phyloP scores from a whole-genome alignment of 345 rosid genomes.

The Eucalyptus sp. region DNA sequence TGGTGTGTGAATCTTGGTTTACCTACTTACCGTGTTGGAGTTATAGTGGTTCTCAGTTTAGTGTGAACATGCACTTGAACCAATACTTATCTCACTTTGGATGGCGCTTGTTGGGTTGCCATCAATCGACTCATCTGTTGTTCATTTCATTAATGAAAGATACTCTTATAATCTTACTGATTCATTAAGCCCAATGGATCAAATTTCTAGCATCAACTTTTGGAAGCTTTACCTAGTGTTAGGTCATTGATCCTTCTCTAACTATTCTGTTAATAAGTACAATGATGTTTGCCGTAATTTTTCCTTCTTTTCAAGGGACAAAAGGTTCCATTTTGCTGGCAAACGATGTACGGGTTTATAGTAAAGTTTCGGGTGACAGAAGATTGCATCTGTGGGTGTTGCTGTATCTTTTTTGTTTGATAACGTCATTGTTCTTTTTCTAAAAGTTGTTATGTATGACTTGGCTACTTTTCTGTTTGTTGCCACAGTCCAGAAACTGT shows the following conservation, averaged over 20 bases:
- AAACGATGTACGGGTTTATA: not conserved
- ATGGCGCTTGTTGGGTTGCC: not conserved
- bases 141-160: not conserved
- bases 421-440: not conserved
- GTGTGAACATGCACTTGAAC: not conserved
- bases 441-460: not conserved
- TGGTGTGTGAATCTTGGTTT: not conserved
- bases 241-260: not conserved
- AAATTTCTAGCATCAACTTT: not conserved
- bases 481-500: conserved; percentile 75
- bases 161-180: not conserved
- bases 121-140: not conserved
- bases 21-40: not conserved
- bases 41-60: not conserved
- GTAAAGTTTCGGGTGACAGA: not conserved
- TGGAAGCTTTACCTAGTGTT: not conserved
- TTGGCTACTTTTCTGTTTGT: not conserved
- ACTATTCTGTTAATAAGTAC: not conserved
- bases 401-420: not conserved
- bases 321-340: not conserved
- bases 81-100: not conserved
- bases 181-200: not conserved
- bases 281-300: not conserved
- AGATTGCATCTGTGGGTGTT: not conserved
- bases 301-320: not conserved